Base-by-base conservation (phyloP, 2,329 filamentous ascomycete species). In the Aspergillus arachidicola region DNA sequence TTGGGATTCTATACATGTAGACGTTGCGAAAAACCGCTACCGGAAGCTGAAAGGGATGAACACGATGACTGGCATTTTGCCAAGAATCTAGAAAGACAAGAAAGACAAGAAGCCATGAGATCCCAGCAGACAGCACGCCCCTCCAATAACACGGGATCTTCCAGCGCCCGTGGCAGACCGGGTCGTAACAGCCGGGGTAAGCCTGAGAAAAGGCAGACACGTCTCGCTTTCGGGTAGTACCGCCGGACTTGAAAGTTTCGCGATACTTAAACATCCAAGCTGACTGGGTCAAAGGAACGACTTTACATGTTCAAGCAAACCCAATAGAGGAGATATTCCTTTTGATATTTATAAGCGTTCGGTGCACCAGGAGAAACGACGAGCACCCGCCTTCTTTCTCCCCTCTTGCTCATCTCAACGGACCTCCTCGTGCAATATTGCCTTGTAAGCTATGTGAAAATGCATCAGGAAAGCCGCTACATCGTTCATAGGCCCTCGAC, bases 1-100 rank as follows among this genome's bases (percentile, higher is more conserved):
- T 21, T 45, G 2, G 58, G 54, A 21, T 53, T 58, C 6, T 85
- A 82, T 67, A 79, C 81, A 61, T 96, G 93, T 76, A 74, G 81
- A 57, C 87, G 87, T 66, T 97, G 93, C 76, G 83, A 85, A 63
- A 83, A 85, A 70, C 74, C 76, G n/a, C 81, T 95, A 38, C 81
- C 84, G 14, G 81, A 83, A 45, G 73, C 81, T 30, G 86, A 89
- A 61, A 84, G 85, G 69, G 85, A 89, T 68, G 94, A 91, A 78
- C 95, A 99, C 76, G 84, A 90, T 59, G 95, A 99, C 76, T 98
- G 94, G 90, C 95, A 99, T 79, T 90, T 97, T 79, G 95, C 95
- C 53, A 92, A 91, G 79, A 91, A 94, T 70, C 83, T 99, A 34
- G 89, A 94, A 67, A 85, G 88, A 62, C 84, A 90, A 68, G 85